Percentiles rank a stretch among this genome's conserved stretches.
Conservation (phyloP, 2,329 filamentous ascomycete species). For the Xylariaceae sp. region DNA sequence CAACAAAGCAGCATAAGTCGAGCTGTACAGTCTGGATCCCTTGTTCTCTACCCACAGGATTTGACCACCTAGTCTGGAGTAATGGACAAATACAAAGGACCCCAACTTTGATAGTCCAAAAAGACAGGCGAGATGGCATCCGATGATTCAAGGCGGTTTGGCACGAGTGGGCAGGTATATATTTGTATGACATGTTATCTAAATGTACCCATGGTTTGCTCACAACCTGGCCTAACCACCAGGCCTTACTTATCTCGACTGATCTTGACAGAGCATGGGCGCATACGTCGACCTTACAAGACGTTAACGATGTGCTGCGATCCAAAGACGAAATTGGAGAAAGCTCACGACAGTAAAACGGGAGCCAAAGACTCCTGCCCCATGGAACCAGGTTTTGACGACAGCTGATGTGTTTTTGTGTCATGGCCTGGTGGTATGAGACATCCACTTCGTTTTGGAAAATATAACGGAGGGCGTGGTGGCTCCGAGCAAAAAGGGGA, state of each 20-base stretch:
- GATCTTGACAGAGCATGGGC: conserved; percentile 21
- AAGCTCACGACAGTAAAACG: conserved; percentile 12
- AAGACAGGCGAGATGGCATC: too few species aligned
- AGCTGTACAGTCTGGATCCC: too few species aligned
- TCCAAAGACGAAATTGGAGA: conserved; percentile 16
- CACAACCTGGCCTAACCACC: conserved; percentile 17
- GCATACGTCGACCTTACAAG: conserved; percentile 21
- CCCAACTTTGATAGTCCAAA: too few species aligned
- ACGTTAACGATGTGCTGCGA: conserved; percentile 14
- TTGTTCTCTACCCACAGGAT: too few species aligned
- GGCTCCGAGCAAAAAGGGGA: too few species aligned
- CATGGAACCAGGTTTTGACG: conserved; percentile 19
- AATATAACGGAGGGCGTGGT: conserved; percentile 2
- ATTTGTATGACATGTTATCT: conserved; percentile 23
- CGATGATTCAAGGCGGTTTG: too few species aligned
- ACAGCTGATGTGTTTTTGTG: conserved; percentile 16
- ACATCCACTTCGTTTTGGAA: conserved; percentile 14
- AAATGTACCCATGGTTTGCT: conserved; percentile 18
- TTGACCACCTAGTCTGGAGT: too few species aligned
- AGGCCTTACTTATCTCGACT: conserved; percentile 17
- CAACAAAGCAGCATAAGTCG: too few species aligned
- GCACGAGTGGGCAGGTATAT: too few species aligned
- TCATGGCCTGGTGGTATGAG: conserved; percentile 24
- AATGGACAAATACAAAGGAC: too few species aligned
- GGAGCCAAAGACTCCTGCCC: conserved; percentile 23